Evolutionary conservation across 2,329 filamentous ascomycete species (phyloP).

Genomic region (Botrytis fabae): DNA sequence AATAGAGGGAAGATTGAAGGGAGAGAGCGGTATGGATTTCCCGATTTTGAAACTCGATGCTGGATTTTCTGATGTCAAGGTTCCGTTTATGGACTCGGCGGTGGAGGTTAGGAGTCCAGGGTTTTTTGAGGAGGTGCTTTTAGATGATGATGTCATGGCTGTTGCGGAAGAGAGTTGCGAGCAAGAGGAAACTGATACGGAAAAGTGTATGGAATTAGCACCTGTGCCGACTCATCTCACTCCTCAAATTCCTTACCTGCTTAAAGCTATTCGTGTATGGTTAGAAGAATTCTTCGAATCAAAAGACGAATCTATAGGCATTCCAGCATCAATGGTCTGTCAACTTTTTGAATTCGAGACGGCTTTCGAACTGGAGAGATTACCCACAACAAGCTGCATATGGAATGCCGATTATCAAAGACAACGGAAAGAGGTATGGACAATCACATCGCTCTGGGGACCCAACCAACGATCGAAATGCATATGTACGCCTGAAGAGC

Average conservation of each 20-base stretch:
- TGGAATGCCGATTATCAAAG: slow-evolving; percentile 28
- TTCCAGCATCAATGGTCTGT: not conserved
- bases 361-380: slow-evolving; percentile 2
- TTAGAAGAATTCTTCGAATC: not conserved
- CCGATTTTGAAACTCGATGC: slow-evolving; percentile 1
- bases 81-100: slow-evolving; percentile 3
- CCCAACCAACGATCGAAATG: slow-evolving; percentile 15
- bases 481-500: not conserved
- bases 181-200: not conserved
- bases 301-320: not conserved
- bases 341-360: slow-evolving; percentile 8
- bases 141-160: slow-evolving; percentile 14
- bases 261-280: slow-evolving; percentile 17
- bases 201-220: slow-evolving; percentile 9
- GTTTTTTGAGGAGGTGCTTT: not conserved
- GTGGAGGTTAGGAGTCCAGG: not conserved
- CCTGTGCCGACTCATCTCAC: slow-evolving; percentile 1
- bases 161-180: not conserved
- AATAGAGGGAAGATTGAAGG: not conserved
- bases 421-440: slow-evolving; percentile 23
- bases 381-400: slow-evolving; percentile 22
- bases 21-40: not conserved
- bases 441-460: not conserved
- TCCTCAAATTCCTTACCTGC: not conserved
- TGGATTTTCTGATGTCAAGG: slow-evolving; percentile 4